Conservation (phyloP, 164 flowering plant genomes). For the Annona cherimola region DNA sequence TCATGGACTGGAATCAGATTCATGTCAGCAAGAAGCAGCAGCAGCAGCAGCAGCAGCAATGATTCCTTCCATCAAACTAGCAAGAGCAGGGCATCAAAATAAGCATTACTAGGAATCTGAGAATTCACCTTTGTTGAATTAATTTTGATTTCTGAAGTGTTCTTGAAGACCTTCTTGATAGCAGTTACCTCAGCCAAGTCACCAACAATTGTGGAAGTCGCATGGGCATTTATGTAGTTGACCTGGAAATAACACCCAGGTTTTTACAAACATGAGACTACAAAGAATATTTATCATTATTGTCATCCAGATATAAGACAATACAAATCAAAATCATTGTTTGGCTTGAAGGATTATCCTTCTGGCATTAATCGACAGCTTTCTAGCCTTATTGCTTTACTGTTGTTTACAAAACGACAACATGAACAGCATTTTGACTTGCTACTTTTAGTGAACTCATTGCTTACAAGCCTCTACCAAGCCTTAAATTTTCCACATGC, state of each 20-base stretch:
- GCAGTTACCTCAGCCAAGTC: conserved; percentile 97
- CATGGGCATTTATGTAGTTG: conserved; percentile 95
- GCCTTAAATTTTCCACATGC: not conserved
- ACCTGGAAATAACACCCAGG: conserved; percentile 67
- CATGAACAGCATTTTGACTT: too few relatives aligned
- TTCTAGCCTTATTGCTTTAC: too few relatives aligned
- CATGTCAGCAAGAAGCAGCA: not conserved
- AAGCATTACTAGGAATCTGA: not conserved
- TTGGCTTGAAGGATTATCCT: too few relatives aligned
- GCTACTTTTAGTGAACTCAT: too few relatives aligned
- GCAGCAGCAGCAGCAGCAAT: too few relatives aligned
- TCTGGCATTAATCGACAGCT: too few relatives aligned
- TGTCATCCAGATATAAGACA: too few relatives aligned
- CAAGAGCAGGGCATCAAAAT: not conserved
- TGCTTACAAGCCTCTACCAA: too few relatives aligned
- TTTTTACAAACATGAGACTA: too few relatives aligned
- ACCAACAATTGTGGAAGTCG: conserved; percentile 88
- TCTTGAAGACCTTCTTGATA: conserved; percentile 82
- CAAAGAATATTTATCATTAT: too few relatives aligned
- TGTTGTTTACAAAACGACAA: too few relatives aligned
- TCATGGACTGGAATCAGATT: conserved; percentile 67
- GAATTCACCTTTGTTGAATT: conserved; percentile 79
- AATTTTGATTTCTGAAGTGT: conserved; percentile 74
- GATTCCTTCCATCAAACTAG: not conserved
- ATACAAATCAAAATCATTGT: too few relatives aligned